Evolutionary conservation across 805 yeast genomes (phyloP), one percentile per base, ranked within the genome.

Genomic region (Saccharomycopsis synnaedendra): DNA sequence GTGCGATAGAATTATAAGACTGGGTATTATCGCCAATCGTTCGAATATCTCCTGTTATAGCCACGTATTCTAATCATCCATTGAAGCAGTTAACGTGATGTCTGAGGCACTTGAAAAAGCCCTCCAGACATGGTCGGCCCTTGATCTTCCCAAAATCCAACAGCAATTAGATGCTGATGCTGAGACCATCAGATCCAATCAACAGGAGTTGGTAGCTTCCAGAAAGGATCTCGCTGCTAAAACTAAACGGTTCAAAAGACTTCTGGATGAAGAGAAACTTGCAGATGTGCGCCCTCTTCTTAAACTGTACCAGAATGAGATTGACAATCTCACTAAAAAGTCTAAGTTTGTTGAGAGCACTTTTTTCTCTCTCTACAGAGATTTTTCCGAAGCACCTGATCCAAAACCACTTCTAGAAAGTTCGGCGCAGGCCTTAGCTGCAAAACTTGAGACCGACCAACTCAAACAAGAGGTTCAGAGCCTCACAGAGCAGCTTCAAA

Each of bases 371-470:
- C 69, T 85, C 28, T 90, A 90, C 66, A 69, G 85, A 48, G 69
- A 78, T 10, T 66, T 90, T 4, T 85, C 88, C 4, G 96, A 89
- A 61, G 89, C 94, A 0, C 97, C 97, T 0, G 97, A 90, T 65
- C 97, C 97, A 1, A 76, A 74, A 52, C 94, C 95, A 4, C 63
- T 89, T 39, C 65, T 90, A 49, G 84, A 83, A 56, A 72, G 78
- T 37, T 76, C 89, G 1, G 60, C 84, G 31, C 85, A 80, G 44
- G 75, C 85, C 4, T 76, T 82, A 5, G 62, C 72, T 3, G 72
- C 75, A 19, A 68, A 72, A 1, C 67, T 72, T 27, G 86, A 84
- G 45, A 65, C 73, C 5, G 72, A 70, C 3, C 63, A 63, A 6
- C 63, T 84, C 43, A 71, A 71, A 49, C 64, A 67, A 29, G 85